Conservation (phyloP, 2,329 filamentous ascomycete species). For the Coniochaeta sp. region DNA sequence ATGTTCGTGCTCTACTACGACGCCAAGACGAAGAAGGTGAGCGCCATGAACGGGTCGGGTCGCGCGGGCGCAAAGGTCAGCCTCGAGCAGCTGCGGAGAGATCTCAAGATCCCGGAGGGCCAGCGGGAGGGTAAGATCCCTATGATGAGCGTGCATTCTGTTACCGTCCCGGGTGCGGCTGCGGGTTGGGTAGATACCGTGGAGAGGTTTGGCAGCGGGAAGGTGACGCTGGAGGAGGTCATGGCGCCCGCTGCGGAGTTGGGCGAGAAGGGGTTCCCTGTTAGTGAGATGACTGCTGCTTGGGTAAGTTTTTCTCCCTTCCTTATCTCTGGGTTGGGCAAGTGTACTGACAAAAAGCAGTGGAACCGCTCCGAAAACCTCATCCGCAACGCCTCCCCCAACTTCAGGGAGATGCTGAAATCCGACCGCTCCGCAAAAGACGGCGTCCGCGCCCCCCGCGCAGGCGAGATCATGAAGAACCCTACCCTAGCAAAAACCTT, state of each 20-base stretch:
- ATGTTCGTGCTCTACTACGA: conserved; percentile 95
- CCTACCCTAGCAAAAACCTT: conserved; percentile 77
- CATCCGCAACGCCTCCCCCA: conserved; percentile 71
- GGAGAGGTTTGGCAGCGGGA: conserved; percentile 83
- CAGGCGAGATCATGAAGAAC: conserved; percentile 87
- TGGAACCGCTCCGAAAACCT: conserved; percentile 61
- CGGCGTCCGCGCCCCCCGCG: conserved; percentile 65
- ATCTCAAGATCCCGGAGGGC: conserved; percentile 58
- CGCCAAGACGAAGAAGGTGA: conserved; percentile 72
- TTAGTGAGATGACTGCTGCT: conserved; percentile 57
- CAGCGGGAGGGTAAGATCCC: conserved; percentile 61
- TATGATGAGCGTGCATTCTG: conserved; percentile 67
- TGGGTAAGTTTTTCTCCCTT: no score
- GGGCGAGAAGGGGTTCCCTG: conserved; percentile 82
- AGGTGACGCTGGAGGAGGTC: conserved; percentile 68
- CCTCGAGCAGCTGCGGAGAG: conserved; percentile 61
- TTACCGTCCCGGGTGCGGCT: conserved; percentile 82
- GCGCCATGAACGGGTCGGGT: conserved; percentile 89
- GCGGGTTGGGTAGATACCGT: conserved; percentile 91
- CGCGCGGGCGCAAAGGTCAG: conserved; percentile 64
- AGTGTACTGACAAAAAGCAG: conserved; percentile 45
- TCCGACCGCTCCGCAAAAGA: conserved; percentile 58
- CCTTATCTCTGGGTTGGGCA: no score
- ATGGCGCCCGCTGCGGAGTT: conserved; percentile 77
- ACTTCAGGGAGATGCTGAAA: conserved; percentile 83